Percentiles rank a stretch among this genome's conserved stretches.
Conservation (phyloP, 495 filamentous ascomycete species). For the Mytilinidion resinicola region DNA sequence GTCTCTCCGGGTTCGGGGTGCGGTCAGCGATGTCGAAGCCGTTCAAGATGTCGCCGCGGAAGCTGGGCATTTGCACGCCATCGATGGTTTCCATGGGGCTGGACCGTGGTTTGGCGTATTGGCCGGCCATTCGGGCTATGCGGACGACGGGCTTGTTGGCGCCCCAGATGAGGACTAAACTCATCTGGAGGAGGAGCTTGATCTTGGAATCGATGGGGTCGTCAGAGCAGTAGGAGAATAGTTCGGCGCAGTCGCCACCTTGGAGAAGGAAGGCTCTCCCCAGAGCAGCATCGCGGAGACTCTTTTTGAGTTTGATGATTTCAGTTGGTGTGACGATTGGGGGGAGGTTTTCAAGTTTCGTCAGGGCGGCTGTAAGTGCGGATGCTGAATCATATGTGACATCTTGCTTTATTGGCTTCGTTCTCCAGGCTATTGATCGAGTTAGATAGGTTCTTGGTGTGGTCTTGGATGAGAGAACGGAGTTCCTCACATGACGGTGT, state of each 20-base stretch:
- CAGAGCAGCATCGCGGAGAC: constrained; percentile 75
- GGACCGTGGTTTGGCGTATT: constrained; percentile 92
- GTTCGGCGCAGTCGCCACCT: constrained; percentile 93
- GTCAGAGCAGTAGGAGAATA: constrained; percentile 94
- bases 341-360: constrained; percentile 69
- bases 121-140: constrained; percentile 92
- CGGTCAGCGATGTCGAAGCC: constrained; percentile 68
- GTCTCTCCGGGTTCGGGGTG: constrained; percentile 68
- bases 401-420: constrained; percentile 87
- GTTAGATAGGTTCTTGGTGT: neutral
- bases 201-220: constrained; percentile 86
- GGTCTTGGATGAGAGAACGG: neutral
- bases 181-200: constrained; percentile 94
- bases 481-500: constrained; percentile 24
- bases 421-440: constrained; percentile 63
- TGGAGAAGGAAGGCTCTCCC: constrained; percentile 93
- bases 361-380: constrained; percentile 56
- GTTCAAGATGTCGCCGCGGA: constrained; percentile 93
- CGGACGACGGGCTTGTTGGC: constrained; percentile 88
- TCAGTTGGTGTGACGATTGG: constrained; percentile 84
- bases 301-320: constrained; percentile 71
- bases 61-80: constrained; percentile 76
- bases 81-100: constrained; percentile 78
- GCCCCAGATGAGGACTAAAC: constrained; percentile 82
- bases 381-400: constrained; percentile 68